Evolutionary conservation across 768 basidiomycete genomes (phyloP).

Genomic region (Rhodocollybia butyracea): DNA sequence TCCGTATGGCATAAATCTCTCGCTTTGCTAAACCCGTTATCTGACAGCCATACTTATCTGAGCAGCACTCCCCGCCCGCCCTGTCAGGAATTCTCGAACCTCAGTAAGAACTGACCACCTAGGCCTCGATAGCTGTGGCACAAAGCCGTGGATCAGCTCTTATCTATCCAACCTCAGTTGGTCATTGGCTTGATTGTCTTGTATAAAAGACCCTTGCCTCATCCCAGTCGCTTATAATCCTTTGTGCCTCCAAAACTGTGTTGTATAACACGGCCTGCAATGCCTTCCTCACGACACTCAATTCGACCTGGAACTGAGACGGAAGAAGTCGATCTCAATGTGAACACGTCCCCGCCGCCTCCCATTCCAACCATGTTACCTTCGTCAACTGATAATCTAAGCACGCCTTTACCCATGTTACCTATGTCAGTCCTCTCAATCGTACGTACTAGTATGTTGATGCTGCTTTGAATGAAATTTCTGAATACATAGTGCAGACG

Average conservation of each 20-base stretch:
- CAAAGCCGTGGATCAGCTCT: background rate
- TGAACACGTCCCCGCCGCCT: conserved; percentile 38
- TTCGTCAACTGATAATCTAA: conserved; percentile 53
- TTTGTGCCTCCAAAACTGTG: too few relatives aligned
- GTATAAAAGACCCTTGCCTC: background rate
- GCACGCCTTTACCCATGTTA: conserved; percentile 79
- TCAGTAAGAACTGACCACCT: too few relatives aligned
- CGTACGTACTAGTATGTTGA: conserved; percentile 48
- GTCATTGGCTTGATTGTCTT: background rate
- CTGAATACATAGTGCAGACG: conserved; percentile 44
- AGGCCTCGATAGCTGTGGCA: background rate
- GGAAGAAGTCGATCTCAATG: background rate
- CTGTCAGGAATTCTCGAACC: too few relatives aligned
- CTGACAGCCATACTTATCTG: too few relatives aligned
- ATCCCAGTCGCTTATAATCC: background rate
- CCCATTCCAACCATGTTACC: conserved; percentile 77
- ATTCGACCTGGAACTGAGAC: background rate
- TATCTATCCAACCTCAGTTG: background rate
- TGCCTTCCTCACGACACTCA: background rate
- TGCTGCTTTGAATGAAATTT: background rate
- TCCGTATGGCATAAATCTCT: too few relatives aligned
- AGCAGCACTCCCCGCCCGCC: too few relatives aligned
- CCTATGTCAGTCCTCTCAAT: conserved; percentile 93
- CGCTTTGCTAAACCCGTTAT: too few relatives aligned
- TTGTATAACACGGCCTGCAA: background rate